Conservation (phyloP, 495 filamentous ascomycete species). For the Hypomontagnella monticulosa region DNA sequence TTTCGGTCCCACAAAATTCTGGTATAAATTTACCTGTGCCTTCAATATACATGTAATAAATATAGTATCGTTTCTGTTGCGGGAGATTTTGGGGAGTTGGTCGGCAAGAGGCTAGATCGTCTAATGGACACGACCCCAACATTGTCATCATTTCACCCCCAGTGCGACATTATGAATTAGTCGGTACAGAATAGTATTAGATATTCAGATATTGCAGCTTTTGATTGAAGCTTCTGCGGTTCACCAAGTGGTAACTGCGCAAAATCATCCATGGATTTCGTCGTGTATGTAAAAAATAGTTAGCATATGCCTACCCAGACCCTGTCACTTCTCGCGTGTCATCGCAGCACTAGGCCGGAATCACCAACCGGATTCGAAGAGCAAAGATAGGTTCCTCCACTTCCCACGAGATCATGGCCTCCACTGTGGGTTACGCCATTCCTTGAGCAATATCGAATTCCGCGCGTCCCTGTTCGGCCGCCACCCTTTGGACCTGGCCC, state of each 20-base stretch:
- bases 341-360: constrained; percentile 33
- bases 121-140: constrained; percentile 6
- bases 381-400: constrained; percentile 21
- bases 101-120: not conserved
- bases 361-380: constrained; percentile 35
- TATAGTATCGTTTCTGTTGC: constrained; percentile 2
- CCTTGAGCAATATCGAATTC: constrained; percentile 30
- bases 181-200: not conserved
- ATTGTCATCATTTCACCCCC: constrained; percentile 17
- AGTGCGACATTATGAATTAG: not conserved
- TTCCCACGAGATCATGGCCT: constrained; percentile 38
- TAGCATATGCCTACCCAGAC: constrained; percentile 15
- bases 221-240: constrained; percentile 13
- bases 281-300: not conserved
- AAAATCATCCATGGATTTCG: constrained; percentile 9
- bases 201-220: constrained; percentile 14
- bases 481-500: constrained; percentile 20
- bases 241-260: constrained; percentile 14
- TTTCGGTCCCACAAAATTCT: constrained; percentile 6
- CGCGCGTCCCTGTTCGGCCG: constrained; percentile 22
- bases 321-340: constrained; percentile 35
- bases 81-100: not conserved
- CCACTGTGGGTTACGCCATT: constrained; percentile 33
- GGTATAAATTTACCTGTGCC: constrained; percentile 8
- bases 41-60: not conserved